These are phyloP conservation scores for Leccinum colubrinum DNA, from an alignment of 1,284 basidiomycete species.

Conservation along the genomic window DNA sequence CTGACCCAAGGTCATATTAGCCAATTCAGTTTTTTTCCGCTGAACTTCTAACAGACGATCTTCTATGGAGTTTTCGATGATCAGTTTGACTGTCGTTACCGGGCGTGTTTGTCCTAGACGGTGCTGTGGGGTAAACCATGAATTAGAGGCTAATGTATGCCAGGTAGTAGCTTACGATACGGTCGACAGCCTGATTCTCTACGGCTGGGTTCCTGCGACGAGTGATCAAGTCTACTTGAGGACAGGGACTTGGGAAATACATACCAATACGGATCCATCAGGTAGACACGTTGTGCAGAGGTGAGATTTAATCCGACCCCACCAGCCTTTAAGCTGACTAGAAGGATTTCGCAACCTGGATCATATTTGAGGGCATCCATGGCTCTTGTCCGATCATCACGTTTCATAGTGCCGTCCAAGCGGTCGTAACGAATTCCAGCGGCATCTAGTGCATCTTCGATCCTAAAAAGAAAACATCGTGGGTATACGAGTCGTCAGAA, in stretches of 20 bases:
- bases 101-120: constrained; percentile 91
- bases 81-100: constrained; percentile 88
- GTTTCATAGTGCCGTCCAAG: constrained; percentile 95
- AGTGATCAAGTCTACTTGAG: constrained; percentile 7
- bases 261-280: constrained; percentile 95
- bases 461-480: constrained; percentile 39
- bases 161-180: constrained; percentile 54
- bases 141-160: constrained; percentile 1
- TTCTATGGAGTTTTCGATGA: constrained; percentile 95
- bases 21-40: constrained; percentile 90
- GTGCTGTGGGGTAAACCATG: constrained; percentile 51
- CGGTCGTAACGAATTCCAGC: constrained; percentile 84
- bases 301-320: constrained; percentile 96
- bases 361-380: constrained; percentile 90
- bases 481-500: constrained; percentile 9
- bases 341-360: constrained; percentile 83
- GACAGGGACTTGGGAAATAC: constrained; percentile 17
- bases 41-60: constrained; percentile 87
- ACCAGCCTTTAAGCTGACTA: constrained; percentile 95
- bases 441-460: constrained; percentile 87
- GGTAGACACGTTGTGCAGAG: constrained; percentile 87
- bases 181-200: constrained; percentile 94
- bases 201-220: constrained; percentile 87
- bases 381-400: constrained; percentile 86
- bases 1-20: constrained; percentile 85